Percentiles rank a stretch among this genome's conserved stretches.
phyloP scores from a whole-genome alignment of 225 moss, liverwort and hornwort species.

The Climacium dendroides region DNA sequence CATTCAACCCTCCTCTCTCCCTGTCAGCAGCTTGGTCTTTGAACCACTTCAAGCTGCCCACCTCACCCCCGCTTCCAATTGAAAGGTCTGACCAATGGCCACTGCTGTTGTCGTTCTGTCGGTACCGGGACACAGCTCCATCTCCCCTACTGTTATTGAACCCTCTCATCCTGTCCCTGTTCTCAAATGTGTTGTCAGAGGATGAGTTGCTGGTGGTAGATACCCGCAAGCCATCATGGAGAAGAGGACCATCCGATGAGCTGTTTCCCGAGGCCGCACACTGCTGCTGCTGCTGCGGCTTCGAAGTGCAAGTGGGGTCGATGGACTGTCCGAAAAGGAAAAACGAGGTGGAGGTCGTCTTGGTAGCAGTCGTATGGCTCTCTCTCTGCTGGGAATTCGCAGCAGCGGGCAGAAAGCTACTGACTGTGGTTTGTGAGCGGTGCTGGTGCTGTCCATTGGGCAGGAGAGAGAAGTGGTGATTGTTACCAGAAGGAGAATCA shows the following conservation, averaged over 20 bases:
- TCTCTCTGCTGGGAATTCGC: constrained; percentile 18
- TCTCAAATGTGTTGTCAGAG: constrained; percentile 52
- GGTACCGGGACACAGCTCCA: constrained; percentile 25
- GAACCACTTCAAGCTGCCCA: constrained; percentile 51
- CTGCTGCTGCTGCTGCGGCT: constrained; percentile 36
- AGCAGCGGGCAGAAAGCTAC: constrained; percentile 15
- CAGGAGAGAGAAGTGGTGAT: constrained; percentile 27
- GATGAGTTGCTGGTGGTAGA: constrained; percentile 53
- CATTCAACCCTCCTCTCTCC: constrained; percentile 28
- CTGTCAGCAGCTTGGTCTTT: constrained; percentile 28
- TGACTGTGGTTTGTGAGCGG: background rate
- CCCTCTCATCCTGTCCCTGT: constrained; percentile 32
- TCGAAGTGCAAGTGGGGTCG: constrained; percentile 57
- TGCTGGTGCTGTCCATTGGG: background rate
- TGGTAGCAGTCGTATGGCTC: constrained; percentile 1
- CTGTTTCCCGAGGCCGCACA: constrained; percentile 61
- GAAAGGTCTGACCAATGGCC: constrained; percentile 37
- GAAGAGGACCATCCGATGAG: constrained; percentile 61
- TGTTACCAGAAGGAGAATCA: constrained; percentile 8
- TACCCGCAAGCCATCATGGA: constrained; percentile 48
- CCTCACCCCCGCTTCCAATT: constrained; percentile 23
- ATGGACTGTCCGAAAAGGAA: constrained; percentile 92
- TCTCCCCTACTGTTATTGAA: constrained; percentile 19
- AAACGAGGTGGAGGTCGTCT: constrained; percentile 45
- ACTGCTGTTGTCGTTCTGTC: constrained; percentile 18